These are phyloP conservation scores for Cordyceps pruinosa DNA, from an alignment of 2,329 filamentous ascomycete species.

Conservation along the genomic window DNA sequence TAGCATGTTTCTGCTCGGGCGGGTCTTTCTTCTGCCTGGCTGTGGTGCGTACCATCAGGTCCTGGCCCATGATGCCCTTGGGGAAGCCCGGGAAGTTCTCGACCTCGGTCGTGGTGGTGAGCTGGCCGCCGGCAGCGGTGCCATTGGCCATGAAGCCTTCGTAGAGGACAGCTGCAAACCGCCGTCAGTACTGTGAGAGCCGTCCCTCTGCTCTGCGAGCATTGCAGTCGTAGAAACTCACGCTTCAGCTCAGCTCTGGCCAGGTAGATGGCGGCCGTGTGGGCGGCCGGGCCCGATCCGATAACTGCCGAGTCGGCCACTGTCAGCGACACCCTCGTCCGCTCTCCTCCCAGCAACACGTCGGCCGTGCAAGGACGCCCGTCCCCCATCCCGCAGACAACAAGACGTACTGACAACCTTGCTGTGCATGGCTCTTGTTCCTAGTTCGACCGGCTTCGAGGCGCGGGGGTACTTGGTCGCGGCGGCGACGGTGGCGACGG, in stretches of 20 bases:
- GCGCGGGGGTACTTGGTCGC: slow-evolving; percentile 16
- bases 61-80: slow-evolving; percentile 75
- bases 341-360: background rate
- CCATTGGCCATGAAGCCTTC: slow-evolving; percentile 98
- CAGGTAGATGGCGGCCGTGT: slow-evolving; percentile 95
- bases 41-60: slow-evolving; percentile 65
- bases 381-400: slow-evolving; percentile 6
- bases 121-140: slow-evolving; percentile 89
- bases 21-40: background rate
- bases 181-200: slow-evolving; percentile 12
- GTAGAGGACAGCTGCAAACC: slow-evolving; percentile 67
- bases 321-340: background rate
- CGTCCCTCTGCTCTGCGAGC: background rate
- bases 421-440: slow-evolving; percentile 70
- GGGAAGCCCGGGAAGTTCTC: slow-evolving; percentile 98
- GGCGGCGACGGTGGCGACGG: slow-evolving; percentile 48
- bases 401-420: slow-evolving; percentile 77
- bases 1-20: background rate
- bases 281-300: slow-evolving; percentile 93
- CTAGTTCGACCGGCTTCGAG: slow-evolving; percentile 22
- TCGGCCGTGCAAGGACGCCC: no score
- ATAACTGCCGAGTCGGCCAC: slow-evolving; percentile 47
- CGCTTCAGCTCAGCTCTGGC: slow-evolving; percentile 88
- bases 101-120: slow-evolving; percentile 96
- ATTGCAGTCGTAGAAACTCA: slow-evolving; percentile 30